Conservation (phyloP, 768 basidiomycete genomes). For the Mycena sanguinolenta region DNA sequence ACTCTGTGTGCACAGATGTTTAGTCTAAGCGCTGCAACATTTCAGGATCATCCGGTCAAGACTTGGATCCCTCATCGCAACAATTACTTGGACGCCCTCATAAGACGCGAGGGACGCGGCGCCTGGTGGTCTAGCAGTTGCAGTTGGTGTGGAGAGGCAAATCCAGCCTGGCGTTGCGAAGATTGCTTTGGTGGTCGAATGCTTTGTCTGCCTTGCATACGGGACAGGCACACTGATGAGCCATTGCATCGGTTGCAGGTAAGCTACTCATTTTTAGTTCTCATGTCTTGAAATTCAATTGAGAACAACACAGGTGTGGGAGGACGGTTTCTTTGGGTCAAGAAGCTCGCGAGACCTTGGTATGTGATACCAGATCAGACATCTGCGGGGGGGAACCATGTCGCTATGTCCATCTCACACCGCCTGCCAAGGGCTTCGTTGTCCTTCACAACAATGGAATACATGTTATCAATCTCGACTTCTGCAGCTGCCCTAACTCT, state of each 20-base stretch:
- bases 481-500: neutral
- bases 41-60: neutral
- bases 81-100: conserved; percentile 28
- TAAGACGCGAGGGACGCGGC: conserved; percentile 37
- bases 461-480: conserved; percentile 36
- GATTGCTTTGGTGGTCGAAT: conserved; percentile 32
- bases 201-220: conserved; percentile 32
- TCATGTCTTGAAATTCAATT: neutral
- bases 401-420: too few relatives aligned
- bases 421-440: too few relatives aligned
- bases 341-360: too few relatives aligned
- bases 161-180: conserved; percentile 24
- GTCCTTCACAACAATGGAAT: conserved; percentile 25
- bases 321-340: conserved; percentile 24
- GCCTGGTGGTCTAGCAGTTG: conserved; percentile 19
- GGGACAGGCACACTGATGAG: conserved; percentile 26
- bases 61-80: conserved; percentile 10
- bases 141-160: neutral
- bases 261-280: neutral
- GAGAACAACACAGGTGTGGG: conserved; percentile 34
- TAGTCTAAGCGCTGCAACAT: too few relatives aligned
- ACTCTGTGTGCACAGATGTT: too few relatives aligned
- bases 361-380: too few relatives aligned
- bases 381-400: too few relatives aligned
- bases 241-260: conserved; percentile 41